phyloP scores from a whole-genome alignment of 352 stramenopile species.

The Globisporangium camurandrum region DNA sequence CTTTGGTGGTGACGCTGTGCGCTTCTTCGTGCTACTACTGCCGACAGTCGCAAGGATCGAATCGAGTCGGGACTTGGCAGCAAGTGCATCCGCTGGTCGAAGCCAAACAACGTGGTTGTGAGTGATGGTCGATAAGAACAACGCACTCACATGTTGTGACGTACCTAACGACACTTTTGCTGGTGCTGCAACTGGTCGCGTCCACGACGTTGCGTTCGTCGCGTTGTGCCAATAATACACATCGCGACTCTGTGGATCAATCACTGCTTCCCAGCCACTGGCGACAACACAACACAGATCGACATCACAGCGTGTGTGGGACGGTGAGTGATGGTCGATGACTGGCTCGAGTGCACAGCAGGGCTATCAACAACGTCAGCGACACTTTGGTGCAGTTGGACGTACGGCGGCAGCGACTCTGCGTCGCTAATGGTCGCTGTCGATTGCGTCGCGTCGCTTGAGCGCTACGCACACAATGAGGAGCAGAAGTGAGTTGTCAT shows the following conservation, averaged over 20 bases:
- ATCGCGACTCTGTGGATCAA: slow-evolving; percentile 40
- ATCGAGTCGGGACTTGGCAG: slow-evolving; percentile 58
- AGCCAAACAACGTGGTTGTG: neutral
- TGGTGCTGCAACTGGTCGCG: slow-evolving; percentile 27
- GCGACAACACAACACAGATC: neutral
- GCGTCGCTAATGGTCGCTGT: neutral
- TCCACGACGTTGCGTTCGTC: slow-evolving; percentile 77
- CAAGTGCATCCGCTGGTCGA: slow-evolving; percentile 33
- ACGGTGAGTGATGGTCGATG: too few species aligned
- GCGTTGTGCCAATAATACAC: slow-evolving; percentile 71
- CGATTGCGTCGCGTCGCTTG: too few species aligned
- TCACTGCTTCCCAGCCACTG: slow-evolving; percentile 60
- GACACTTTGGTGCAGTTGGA: too few species aligned
- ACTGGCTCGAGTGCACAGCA: too few species aligned
- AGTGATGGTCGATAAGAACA: neutral
- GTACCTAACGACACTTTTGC: slow-evolving; percentile 48
- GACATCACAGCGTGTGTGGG: neutral
- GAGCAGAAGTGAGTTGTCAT: too few species aligned
- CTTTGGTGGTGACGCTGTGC: neutral
- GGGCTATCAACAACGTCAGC: too few species aligned
- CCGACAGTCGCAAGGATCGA: slow-evolving; percentile 18
- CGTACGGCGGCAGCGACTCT: neutral
- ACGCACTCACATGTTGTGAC: neutral
- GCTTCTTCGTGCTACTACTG: neutral
- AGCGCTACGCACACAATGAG: too few species aligned